Evolutionary conservation across 805 yeast genomes (phyloP).

Genomic region (Spathaspora hagerdaliae): DNA sequence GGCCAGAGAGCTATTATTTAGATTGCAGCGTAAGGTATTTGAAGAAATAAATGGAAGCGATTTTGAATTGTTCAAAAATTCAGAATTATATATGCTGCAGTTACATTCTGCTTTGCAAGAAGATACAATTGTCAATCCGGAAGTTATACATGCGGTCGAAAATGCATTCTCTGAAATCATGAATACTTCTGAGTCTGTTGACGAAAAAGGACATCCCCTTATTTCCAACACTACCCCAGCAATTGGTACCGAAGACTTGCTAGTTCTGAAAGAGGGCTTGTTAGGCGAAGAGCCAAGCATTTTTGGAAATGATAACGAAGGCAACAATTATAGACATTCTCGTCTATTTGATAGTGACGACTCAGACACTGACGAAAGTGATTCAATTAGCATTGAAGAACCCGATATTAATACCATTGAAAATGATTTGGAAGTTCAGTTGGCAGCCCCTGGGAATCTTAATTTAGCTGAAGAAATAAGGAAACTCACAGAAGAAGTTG

Average conservation of each 20-base stretch:
- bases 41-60: conserved; percentile 49
- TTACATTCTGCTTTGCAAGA: neutral
- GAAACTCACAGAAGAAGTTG: conserved; percentile 54
- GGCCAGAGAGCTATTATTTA: conserved; percentile 59
- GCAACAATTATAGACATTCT: conserved; percentile 14
- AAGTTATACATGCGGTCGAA: conserved; percentile 58
- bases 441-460: conserved; percentile 68
- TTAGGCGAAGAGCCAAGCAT: conserved; percentile 21
- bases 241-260: neutral
- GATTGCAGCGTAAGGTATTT: conserved; percentile 52
- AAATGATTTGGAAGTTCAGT: conserved; percentile 8
- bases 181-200: conserved; percentile 17
- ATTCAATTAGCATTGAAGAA: neutral
- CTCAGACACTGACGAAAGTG: conserved; percentile 18
- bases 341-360: conserved; percentile 33
- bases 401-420: neutral
- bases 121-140: conserved; percentile 16
- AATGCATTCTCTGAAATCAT: conserved; percentile 63
- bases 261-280: neutral
- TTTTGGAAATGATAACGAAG: conserved; percentile 22
- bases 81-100: neutral
- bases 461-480: conserved; percentile 64
- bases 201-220: neutral
- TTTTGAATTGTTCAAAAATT: conserved; percentile 51
- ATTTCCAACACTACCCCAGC: too few species aligned